phyloP scores from a whole-genome alignment of 2,329 filamentous ascomycete genomes.

The Verticillium dahliae region DNA sequence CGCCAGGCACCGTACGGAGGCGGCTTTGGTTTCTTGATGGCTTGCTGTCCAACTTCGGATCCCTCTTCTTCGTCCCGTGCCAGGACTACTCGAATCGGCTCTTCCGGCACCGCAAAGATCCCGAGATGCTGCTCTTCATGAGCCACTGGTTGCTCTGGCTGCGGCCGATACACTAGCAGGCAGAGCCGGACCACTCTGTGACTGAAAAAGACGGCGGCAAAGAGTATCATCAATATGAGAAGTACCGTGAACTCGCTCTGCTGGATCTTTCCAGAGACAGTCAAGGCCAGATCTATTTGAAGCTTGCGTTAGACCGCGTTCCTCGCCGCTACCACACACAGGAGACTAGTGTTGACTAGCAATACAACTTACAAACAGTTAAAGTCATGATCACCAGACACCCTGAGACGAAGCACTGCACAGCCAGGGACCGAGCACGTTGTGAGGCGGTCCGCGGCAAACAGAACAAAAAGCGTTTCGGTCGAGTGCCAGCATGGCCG shows the following conservation, averaged over 20 bases:
- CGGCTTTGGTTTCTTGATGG: conserved; percentile 54
- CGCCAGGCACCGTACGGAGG: conserved; percentile 85
- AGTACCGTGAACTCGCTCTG: conserved; percentile 72
- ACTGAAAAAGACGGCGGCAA: conserved; percentile 72
- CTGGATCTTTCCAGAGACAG: conserved; percentile 56
- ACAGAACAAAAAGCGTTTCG: conserved; percentile 44
- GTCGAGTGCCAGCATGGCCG: conserved; percentile 9
- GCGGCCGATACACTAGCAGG: conserved; percentile 53
- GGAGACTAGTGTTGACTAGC: background rate
- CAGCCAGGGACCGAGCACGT: conserved; percentile 46
- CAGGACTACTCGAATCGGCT: conserved; percentile 72
- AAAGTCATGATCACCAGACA: conserved; percentile 52
- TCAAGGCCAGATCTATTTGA: conserved; percentile 62
- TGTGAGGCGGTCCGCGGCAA: conserved; percentile 49
- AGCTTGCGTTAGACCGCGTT: background rate
- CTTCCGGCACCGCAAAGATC: conserved; percentile 62
- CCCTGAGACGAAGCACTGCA: conserved; percentile 60
- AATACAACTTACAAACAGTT: conserved; percentile 54
- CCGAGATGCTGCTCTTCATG: conserved; percentile 26
- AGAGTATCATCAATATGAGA: conserved; percentile 69
- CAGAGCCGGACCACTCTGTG: conserved; percentile 70
- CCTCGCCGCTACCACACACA: no score
- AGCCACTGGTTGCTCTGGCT: conserved; percentile 20
- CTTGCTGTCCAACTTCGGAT: conserved; percentile 38
- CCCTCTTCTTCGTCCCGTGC: conserved; percentile 65